Evolutionary conservation across 2,329 filamentous ascomycete species (phyloP).

Genomic region (Claviceps fusiformis): DNA sequence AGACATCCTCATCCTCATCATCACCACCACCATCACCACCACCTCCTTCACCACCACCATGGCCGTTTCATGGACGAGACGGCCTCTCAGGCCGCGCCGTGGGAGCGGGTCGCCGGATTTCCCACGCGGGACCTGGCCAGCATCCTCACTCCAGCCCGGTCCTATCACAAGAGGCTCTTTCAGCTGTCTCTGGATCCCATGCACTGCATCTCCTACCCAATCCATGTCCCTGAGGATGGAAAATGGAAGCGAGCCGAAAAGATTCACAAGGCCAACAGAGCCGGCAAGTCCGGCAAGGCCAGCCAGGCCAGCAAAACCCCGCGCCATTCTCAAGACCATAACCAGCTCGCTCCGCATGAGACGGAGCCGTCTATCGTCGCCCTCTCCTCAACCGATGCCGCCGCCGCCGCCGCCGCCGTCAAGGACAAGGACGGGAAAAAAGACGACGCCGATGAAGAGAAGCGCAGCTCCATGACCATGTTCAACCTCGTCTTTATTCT

Average conservation of each 20-base stretch:
- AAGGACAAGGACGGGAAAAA: constrained; percentile 26
- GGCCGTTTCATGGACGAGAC: constrained; percentile 42
- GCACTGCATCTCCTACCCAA: constrained; percentile 68
- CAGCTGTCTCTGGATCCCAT: constrained; percentile 71
- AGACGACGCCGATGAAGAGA: constrained; percentile 41
- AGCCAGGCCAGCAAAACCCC: constrained; percentile 22
- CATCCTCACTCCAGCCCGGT: constrained; percentile 59
- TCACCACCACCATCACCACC: constrained; percentile 23
- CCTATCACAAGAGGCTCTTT: constrained; percentile 71
- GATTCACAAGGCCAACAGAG: not conserved
- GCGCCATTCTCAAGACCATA: constrained; percentile 17
- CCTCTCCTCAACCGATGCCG: constrained; percentile 9
- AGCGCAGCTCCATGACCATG: constrained; percentile 74
- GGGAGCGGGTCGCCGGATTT: constrained; percentile 63
- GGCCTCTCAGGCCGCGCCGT: constrained; percentile 46
- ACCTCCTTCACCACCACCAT: constrained; percentile 25
- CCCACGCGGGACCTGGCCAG: constrained; percentile 67
- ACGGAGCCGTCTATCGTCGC: constrained; percentile 12
- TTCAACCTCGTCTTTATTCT: constrained; percentile 94
- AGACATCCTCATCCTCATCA: constrained; percentile 29
- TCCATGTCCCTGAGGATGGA: constrained; percentile 68
- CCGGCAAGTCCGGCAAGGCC: constrained; percentile 26
- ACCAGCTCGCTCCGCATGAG: constrained; percentile 16
- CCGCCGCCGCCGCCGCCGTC: constrained; percentile 7
- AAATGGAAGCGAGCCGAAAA: constrained; percentile 51